Percentiles rank a stretch among this genome's conserved stretches.
Evolutionary conservation across 2,329 filamentous ascomycete species (phyloP).

Genomic region (Thelonectria discophora): DNA sequence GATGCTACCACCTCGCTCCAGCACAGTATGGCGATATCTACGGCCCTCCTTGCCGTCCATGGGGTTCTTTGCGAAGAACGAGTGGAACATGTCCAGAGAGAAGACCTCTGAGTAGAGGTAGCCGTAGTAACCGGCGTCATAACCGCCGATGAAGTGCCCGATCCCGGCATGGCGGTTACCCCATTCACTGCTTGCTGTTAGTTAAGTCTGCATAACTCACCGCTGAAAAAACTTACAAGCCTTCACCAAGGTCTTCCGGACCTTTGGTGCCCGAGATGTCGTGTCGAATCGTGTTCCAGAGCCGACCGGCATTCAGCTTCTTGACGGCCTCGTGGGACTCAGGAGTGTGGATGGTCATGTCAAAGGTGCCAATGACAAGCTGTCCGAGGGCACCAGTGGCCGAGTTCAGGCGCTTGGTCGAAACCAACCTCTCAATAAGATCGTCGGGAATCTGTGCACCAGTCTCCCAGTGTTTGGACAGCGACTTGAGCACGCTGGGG

Average conservation of each 20-base stretch:
- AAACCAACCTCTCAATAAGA: slow-evolving; percentile 76
- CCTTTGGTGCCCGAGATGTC: slow-evolving; percentile 79
- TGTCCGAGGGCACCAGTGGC: slow-evolving; percentile 81
- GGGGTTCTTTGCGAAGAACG: slow-evolving; percentile 78
- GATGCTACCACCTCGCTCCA: slow-evolving; percentile 79
- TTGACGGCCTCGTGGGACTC: slow-evolving; percentile 74
- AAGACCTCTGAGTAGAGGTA: slow-evolving; percentile 81
- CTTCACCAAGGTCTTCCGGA: slow-evolving; percentile 70
- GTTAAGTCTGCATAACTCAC: slow-evolving; percentile 10
- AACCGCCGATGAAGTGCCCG: slow-evolving; percentile 83
- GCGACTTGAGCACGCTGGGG: slow-evolving; percentile 67
- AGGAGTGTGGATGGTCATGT: slow-evolving; percentile 82
- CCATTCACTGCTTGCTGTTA: slow-evolving; percentile 64
- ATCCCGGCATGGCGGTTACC: slow-evolving; percentile 83
- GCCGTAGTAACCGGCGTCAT: slow-evolving; percentile 86
- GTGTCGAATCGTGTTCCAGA: slow-evolving; percentile 77
- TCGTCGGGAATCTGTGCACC: slow-evolving; percentile 77
- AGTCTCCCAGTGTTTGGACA: slow-evolving; percentile 79
- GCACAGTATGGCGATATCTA: slow-evolving; percentile 78
- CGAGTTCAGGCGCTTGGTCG: slow-evolving; percentile 82
- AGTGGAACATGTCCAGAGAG: slow-evolving; percentile 86
- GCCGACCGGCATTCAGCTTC: slow-evolving; percentile 68
- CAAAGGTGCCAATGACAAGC: slow-evolving; percentile 82
- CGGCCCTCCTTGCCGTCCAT: slow-evolving; percentile 80
- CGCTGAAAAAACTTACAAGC: slow-evolving; percentile 54